A percentile compares a stretch with the other conserved stretches of the same genome.
Conservation (phyloP, 2,329 filamentous ascomycete genomes). For the Talaromyces funiculosus region DNA sequence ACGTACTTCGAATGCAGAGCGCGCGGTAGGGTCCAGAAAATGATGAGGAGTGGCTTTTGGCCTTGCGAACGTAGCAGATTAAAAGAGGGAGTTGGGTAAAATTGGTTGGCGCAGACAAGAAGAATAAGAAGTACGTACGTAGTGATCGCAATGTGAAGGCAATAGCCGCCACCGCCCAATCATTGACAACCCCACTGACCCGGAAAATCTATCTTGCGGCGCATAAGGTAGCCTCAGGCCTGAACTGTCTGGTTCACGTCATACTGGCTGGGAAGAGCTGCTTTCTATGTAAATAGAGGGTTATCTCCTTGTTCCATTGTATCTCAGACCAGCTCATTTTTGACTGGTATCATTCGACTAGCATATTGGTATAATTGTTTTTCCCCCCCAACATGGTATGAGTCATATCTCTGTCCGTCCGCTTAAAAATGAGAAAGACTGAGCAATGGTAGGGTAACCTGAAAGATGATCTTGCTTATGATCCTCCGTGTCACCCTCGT, state of each 20-base stretch:
- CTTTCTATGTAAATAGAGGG: neutral
- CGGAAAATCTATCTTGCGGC: constrained; percentile 38
- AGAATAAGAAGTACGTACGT: neutral
- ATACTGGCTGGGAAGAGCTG: too few relatives aligned
- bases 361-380: neutral
- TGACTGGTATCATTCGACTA: neutral
- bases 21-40: neutral
- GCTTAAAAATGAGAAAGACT: neutral
- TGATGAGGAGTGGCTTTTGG: neutral
- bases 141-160: constrained; percentile 10
- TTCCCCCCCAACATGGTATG: constrained; percentile 28
- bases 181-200: constrained; percentile 22
- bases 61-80: neutral
- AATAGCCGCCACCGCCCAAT: constrained; percentile 14
- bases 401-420: neutral
- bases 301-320: neutral
- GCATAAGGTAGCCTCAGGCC: constrained; percentile 15
- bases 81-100: neutral
- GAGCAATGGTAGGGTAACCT: constrained; percentile 32
- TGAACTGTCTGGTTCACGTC: constrained; percentile 1
- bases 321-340: neutral
- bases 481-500: constrained; percentile 78
- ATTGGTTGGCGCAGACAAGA: constrained; percentile 10
- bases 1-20: neutral
- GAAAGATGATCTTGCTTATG: constrained; percentile 65